phyloP scores from a whole-genome alignment of 2,329 filamentous ascomycete species.

The Colletotrichum karsti region DNA sequence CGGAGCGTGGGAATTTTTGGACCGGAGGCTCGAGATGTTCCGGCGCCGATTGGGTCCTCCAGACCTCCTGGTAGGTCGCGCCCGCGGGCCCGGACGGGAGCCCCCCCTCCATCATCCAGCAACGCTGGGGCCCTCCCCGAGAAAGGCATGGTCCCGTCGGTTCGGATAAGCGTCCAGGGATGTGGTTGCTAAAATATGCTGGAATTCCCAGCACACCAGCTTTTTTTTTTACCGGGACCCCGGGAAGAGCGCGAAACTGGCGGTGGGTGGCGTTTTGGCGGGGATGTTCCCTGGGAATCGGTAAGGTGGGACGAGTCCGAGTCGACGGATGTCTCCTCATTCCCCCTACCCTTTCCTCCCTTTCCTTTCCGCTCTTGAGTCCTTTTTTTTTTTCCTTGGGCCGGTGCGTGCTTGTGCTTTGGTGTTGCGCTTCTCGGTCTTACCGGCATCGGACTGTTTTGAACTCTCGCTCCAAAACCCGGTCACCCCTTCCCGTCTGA shows the following conservation, averaged over 20 bases:
- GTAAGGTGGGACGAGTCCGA: constrained; percentile 1
- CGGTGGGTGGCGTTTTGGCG: background rate
- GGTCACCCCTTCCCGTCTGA: no score
- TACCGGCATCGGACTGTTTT: no score
- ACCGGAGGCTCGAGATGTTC: constrained; percentile 37
- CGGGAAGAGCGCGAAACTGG: background rate
- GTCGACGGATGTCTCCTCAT: no score
- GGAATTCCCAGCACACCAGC: no score
- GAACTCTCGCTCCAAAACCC: no score
- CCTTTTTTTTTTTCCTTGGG: background rate
- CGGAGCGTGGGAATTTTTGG: constrained; percentile 19
- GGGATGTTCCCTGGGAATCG: constrained; percentile 2
- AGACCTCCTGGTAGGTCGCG: no score
- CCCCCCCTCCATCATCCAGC: no score
- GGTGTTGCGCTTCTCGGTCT: background rate
- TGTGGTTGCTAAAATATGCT: background rate
- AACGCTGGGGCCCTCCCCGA: no score
- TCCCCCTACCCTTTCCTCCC: no score
- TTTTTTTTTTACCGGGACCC: background rate
- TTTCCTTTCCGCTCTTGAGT: no score
- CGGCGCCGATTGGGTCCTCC: constrained; percentile 36
- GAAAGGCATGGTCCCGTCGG: background rate
- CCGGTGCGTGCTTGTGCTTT: background rate
- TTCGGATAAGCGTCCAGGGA: constrained; percentile 5
- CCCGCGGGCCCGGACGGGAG: no score